Percentiles rank a stretch among this genome's conserved stretches.
Conservation (phyloP, 176 grass and related monocot genomes). For the Pharus latifolius region DNA sequence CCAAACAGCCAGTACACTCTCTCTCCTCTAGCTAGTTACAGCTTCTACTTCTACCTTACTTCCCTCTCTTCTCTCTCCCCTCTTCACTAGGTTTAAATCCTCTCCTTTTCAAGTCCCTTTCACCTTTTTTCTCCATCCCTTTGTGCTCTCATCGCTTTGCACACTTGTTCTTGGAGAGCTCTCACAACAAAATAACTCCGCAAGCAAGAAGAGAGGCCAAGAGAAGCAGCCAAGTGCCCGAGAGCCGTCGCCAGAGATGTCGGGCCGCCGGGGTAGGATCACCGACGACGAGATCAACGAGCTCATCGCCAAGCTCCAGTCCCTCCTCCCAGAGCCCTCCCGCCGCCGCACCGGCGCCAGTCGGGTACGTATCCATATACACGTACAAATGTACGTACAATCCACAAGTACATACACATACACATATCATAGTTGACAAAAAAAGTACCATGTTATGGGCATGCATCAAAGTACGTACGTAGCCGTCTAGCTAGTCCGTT, state of each 20-base stretch:
- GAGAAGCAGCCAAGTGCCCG: not conserved
- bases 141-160: not conserved
- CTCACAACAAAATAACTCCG: not conserved
- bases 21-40: not conserved
- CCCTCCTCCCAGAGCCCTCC: constrained; percentile 66
- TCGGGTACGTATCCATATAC: constrained; percentile 35
- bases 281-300: constrained; percentile 94
- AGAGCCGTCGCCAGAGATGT: constrained; percentile 27
- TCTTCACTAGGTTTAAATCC: not conserved
- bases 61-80: not conserved
- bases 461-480: too few relatives aligned
- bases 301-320: constrained; percentile 85
- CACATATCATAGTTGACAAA: too few relatives aligned
- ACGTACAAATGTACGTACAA: not conserved
- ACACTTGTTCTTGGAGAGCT: constrained; percentile 2
- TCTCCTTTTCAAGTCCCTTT: constrained; percentile 6
- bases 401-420: not conserved
- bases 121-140: not conserved
- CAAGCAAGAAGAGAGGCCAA: not conserved
- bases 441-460: too few relatives aligned
- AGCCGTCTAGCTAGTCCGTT: too few relatives aligned
- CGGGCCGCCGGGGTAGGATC: constrained; percentile 56
- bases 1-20: not conserved
- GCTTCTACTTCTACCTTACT: not conserved
- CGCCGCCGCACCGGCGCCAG: constrained; percentile 41